phyloP scores from a whole-genome alignment of 1,284 basidiomycete genomes.

The Wolfiporia cocos region DNA sequence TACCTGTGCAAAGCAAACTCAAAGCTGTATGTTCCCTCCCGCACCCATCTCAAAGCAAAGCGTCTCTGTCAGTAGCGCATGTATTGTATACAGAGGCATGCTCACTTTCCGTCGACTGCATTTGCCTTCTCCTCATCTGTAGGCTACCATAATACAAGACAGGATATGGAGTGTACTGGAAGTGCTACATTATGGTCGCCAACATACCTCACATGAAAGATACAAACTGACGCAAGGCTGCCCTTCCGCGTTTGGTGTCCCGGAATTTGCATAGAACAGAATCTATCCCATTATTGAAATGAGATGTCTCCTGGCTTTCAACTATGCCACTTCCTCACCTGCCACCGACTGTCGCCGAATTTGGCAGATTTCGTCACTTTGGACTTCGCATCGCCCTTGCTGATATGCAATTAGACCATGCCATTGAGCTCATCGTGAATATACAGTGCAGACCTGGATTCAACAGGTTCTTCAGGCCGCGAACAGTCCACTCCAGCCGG shows the following conservation, averaged over 20 bases:
- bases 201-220: slow-evolving; percentile 73
- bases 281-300: too few species aligned
- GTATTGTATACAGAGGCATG: slow-evolving; percentile 5
- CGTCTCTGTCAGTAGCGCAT: too few species aligned
- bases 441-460: slow-evolving; percentile 41
- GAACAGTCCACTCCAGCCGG: slow-evolving; percentile 73
- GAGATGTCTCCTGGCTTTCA: too few species aligned
- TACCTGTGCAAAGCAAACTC: slow-evolving; percentile 79
- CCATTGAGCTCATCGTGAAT: not conserved
- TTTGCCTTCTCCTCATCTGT: slow-evolving; percentile 71
- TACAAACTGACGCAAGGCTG: slow-evolving; percentile 60
- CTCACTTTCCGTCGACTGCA: slow-evolving; percentile 56
- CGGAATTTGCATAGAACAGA: slow-evolving; percentile 79
- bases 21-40: slow-evolving; percentile 83
- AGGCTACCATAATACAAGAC: slow-evolving; percentile 51
- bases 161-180: too few species aligned
- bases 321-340: too few species aligned
- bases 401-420: slow-evolving; percentile 16
- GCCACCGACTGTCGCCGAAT: slow-evolving; percentile 70
- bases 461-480: slow-evolving; percentile 67
- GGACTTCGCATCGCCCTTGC: slow-evolving; percentile 64
- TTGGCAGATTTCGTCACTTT: slow-evolving; percentile 61
- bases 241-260: slow-evolving; percentile 40
- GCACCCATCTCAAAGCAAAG: slow-evolving; percentile 81
- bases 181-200: too few species aligned